Evolutionary conservation across 257 asterid genomes (phyloP), one percentile per base, ranked within the genome.

Genomic region (Scutellaria galericulata): DNA sequence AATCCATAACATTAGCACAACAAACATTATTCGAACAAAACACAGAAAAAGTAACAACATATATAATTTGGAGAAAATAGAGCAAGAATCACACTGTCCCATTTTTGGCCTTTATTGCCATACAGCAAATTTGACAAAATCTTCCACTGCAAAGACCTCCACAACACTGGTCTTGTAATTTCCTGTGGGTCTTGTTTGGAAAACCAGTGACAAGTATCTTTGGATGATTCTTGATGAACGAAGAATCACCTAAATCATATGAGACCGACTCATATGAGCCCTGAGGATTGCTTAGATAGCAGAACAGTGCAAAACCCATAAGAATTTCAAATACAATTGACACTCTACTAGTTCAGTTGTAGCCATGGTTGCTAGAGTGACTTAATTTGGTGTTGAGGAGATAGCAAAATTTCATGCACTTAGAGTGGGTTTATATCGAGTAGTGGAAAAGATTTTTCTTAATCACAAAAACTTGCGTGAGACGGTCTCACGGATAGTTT

Each of bases 271-370:
- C 27, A 24, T 24, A n/a, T n/a, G 63, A 5, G 14, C 59, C 18
- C 24, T 42, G 1, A 35, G 67, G 42, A 63, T 14, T 63, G 55
- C 70, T 69, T 31, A 76, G 56, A 27, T 35, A 61, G 56, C 76
- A 70, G 14, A 18, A 54, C 3, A 76, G 27, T 53, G 76, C 76
- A 20, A 70, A 70, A 6, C 76, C 80, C 22, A 63, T 44, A 7
- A 76, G 27, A 45, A 70, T 44, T 27, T 63, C 55, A 18, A 76
- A 37, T 18, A 55, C 40, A 24, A 62, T 6, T 27, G 66, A 54
- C 9, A 54, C 24, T 42, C 22, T 15, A 40, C 37, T 70, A 8
- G 14, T 35, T 70, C 62, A 8, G 14, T 35, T 70, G 35, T 70
- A 44, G 68, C 14, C 80, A 70, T 76, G 47, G 27, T 72, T 15